Conservation (phyloP, 2,329 filamentous ascomycete genomes). For the Juglanconis juglandina region DNA sequence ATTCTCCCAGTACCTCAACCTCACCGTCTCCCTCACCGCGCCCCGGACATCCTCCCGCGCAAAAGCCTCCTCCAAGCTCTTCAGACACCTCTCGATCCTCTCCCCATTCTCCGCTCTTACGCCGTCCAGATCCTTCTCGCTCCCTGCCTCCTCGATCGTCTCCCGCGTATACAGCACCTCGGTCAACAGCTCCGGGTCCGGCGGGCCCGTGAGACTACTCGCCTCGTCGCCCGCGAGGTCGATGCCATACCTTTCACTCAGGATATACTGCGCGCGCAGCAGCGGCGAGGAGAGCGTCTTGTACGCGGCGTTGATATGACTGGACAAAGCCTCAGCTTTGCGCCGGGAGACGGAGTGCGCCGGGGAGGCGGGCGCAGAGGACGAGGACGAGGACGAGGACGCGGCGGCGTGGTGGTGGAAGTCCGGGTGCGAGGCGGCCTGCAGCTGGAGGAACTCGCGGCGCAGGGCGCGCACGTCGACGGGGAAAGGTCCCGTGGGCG, state of each 20-base stretch:
- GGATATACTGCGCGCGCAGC: slow-evolving; percentile 80
- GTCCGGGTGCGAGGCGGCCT: slow-evolving; percentile 74
- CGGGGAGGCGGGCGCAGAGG: neutral
- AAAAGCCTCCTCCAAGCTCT: slow-evolving; percentile 62
- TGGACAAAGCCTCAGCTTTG: slow-evolving; percentile 71
- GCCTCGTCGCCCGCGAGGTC: slow-evolving; percentile 79
- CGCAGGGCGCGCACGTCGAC: slow-evolving; percentile 70
- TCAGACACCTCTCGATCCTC: slow-evolving; percentile 63
- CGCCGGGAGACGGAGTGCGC: slow-evolving; percentile 25
- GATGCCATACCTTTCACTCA: slow-evolving; percentile 65
- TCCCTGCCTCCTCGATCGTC: slow-evolving; percentile 66
- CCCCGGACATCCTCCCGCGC: slow-evolving; percentile 58
- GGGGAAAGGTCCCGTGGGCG: slow-evolving; percentile 71
- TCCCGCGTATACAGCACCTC: slow-evolving; percentile 78
- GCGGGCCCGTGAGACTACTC: slow-evolving; percentile 56
- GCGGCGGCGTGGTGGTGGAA: slow-evolving; percentile 47
- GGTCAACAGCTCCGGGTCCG: slow-evolving; percentile 65
- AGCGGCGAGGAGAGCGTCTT: slow-evolving; percentile 77
- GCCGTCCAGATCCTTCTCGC: slow-evolving; percentile 60
- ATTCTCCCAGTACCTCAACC: slow-evolving; percentile 86
- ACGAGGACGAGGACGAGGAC: slow-evolving; percentile 8
- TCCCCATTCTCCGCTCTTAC: slow-evolving; percentile 64
- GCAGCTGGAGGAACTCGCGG: slow-evolving; percentile 81
- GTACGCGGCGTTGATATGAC: slow-evolving; percentile 88
- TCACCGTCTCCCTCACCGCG: slow-evolving; percentile 70